Conservation (phyloP, 176 grass and related monocot species). For the Typha latifolia region DNA sequence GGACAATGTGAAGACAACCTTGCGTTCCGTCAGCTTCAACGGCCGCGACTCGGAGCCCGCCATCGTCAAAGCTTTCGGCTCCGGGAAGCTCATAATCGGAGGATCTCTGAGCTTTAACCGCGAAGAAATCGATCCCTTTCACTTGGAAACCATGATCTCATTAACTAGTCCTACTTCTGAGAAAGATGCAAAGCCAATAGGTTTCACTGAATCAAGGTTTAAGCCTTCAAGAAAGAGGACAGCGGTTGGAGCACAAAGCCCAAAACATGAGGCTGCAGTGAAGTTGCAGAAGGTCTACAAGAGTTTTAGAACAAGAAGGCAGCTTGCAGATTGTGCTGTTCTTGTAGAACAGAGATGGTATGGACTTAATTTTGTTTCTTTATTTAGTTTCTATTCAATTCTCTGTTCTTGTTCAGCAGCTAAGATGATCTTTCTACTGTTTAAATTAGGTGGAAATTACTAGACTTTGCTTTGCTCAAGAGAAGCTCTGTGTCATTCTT, state of each 20-base stretch:
- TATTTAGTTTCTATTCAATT: not conserved
- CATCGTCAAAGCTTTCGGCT: slow-evolving; percentile 40
- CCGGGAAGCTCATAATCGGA: slow-evolving; percentile 61
- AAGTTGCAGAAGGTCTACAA: slow-evolving; percentile 91
- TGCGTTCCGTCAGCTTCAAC: slow-evolving; percentile 5
- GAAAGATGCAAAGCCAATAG: not conserved
- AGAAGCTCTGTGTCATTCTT: slow-evolving; percentile 82
- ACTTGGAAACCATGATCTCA: slow-evolving; percentile 60
- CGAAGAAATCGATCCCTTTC: slow-evolving; percentile 13
- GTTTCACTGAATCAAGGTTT: slow-evolving; percentile 28
- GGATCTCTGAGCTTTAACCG: slow-evolving; percentile 73
- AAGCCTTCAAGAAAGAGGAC: slow-evolving; percentile 18
- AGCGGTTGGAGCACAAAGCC: slow-evolving; percentile 20
- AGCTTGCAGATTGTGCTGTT: slow-evolving; percentile 83
- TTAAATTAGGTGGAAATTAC: slow-evolving; percentile 48
- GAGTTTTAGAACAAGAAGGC: slow-evolving; percentile 84
- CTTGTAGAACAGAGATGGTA: slow-evolving; percentile 77
- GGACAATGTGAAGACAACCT: slow-evolving; percentile 5
- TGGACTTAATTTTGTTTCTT: not conserved
- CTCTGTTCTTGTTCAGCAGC: not conserved
- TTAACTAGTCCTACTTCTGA: slow-evolving; percentile 24
- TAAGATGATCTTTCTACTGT: not conserved
- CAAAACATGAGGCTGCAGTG: slow-evolving; percentile 62
- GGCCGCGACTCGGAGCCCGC: slow-evolving; percentile 21
- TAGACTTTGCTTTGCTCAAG: slow-evolving; percentile 74